Evolutionary conservation across 352 stramenopile genomes (phyloP).

Genomic region (Pythium rhizo-oryzae): DNA sequence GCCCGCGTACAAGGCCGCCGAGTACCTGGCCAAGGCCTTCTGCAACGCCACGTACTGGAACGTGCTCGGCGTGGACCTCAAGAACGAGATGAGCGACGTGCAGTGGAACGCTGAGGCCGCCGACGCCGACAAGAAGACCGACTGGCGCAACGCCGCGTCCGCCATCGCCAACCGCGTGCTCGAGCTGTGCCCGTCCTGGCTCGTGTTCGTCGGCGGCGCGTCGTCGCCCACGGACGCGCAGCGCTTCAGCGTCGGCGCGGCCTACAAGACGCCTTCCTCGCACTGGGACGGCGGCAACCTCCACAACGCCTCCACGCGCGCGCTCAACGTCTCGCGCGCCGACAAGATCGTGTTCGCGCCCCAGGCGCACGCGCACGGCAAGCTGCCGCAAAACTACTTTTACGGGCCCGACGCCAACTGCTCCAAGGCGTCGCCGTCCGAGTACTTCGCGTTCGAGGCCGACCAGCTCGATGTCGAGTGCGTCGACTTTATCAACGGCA

Average conservation of each 20-base stretch:
- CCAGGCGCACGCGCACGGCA: slow-evolving; percentile 59
- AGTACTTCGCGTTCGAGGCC: slow-evolving; percentile 28
- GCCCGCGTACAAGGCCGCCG: slow-evolving; percentile 47
- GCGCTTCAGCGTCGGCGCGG: slow-evolving; percentile 42
- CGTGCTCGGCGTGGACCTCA: slow-evolving; percentile 68
- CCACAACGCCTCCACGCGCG: slow-evolving; percentile 54
- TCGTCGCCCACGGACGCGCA: slow-evolving; percentile 44
- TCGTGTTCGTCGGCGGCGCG: slow-evolving; percentile 63
- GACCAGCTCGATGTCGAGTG: slow-evolving; percentile 36
- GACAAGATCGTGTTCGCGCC: slow-evolving; percentile 76
- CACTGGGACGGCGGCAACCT: slow-evolving; percentile 72
- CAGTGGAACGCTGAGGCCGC: slow-evolving; percentile 32
- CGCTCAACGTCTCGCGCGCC: slow-evolving; percentile 39
- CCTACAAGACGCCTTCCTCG: slow-evolving; percentile 41
- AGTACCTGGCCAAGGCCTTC: slow-evolving; percentile 46
- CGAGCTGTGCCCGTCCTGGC: slow-evolving; percentile 59
- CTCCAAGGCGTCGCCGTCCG: slow-evolving; percentile 28
- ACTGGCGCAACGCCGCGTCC: slow-evolving; percentile 47
- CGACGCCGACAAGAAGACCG: slow-evolving; percentile 37
- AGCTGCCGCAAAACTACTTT: slow-evolving; percentile 65
- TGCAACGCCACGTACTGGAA: slow-evolving; percentile 69
- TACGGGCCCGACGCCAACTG: slow-evolving; percentile 50
- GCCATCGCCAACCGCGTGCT: slow-evolving; percentile 46
- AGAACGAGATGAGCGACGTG: slow-evolving; percentile 51
- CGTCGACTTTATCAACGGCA: slow-evolving; percentile 47